Conservation (phyloP, 2,329 filamentous ascomycete species). For the Teratosphaeria viscida region DNA sequence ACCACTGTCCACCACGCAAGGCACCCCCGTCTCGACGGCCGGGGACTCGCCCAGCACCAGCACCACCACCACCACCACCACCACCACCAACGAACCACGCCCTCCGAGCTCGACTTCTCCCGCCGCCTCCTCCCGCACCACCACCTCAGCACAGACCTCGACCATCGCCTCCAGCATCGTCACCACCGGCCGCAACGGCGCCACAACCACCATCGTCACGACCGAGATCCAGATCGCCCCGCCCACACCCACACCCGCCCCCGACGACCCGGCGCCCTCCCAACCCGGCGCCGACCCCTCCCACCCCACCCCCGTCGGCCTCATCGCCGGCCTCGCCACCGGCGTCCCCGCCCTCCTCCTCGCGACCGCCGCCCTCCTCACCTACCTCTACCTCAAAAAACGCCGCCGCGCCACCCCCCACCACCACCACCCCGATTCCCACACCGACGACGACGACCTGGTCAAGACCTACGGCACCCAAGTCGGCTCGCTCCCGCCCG, state of each 20-base stretch:
- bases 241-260: background rate
- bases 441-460: conserved; percentile 1
- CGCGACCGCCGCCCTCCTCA: conserved; percentile 1
- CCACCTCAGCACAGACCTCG: background rate
- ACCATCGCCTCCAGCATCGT: background rate
- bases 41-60: background rate
- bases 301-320: background rate
- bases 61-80: background rate
- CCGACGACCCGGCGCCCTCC: background rate
- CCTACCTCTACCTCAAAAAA: conserved; percentile 2
- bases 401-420: conserved; percentile 1
- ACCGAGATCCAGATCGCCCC: background rate
- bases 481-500: conserved; percentile 7
- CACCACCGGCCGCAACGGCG: conserved; percentile 2
- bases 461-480: conserved; percentile 4
- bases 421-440: background rate
- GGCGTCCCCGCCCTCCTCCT: conserved; percentile 9
- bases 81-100: background rate
- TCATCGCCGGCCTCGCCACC: conserved; percentile 10
- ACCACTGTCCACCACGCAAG: background rate
- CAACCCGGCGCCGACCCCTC: background rate
- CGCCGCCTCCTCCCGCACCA: background rate
- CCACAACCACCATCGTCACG: background rate
- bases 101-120: background rate
- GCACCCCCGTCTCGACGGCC: background rate